A percentile compares a stretch with the other conserved stretches of the same genome.
Evolutionary conservation across 495 filamentous ascomycete genomes (phyloP).

Genomic region (Hyaloscypha finlandica): DNA sequence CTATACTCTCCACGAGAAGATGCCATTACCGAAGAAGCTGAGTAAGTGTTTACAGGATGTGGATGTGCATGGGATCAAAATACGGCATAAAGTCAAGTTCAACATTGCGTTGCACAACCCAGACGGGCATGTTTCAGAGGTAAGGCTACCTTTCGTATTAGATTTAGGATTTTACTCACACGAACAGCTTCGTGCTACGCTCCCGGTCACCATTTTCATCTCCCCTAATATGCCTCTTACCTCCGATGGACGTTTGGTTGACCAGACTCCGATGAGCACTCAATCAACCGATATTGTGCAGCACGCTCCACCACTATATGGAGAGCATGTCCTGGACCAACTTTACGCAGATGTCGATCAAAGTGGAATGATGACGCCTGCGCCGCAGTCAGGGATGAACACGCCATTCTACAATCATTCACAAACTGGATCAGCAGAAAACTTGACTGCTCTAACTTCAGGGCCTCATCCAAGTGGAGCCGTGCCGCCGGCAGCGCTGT

Average conservation of each 20-base stretch:
- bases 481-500: slow-evolving; percentile 62
- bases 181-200: slow-evolving; percentile 68
- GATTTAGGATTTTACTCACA: not conserved
- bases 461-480: slow-evolving; percentile 41
- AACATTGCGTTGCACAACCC: slow-evolving; percentile 88
- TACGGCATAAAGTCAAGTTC: slow-evolving; percentile 84
- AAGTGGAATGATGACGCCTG: slow-evolving; percentile 75
- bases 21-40: slow-evolving; percentile 77
- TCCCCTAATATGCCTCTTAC: slow-evolving; percentile 86
- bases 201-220: slow-evolving; percentile 89
- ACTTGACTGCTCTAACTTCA: slow-evolving; percentile 53
- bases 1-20: slow-evolving; percentile 66
- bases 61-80: slow-evolving; percentile 78
- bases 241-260: slow-evolving; percentile 71
- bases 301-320: slow-evolving; percentile 84
- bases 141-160: slow-evolving; percentile 37
- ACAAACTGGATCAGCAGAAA: slow-evolving; percentile 75
- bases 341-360: slow-evolving; percentile 83
- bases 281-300: slow-evolving; percentile 42
- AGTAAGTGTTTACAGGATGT: slow-evolving; percentile 82
- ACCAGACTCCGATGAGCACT: slow-evolving; percentile 48
- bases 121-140: slow-evolving; percentile 89
- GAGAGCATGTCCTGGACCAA: slow-evolving; percentile 82
- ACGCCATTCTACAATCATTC: slow-evolving; percentile 79
- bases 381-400: slow-evolving; percentile 64